These are phyloP conservation scores for Coemansia sp. DNA, from an alignment of 192 early-diverging fungal genomes.

Conservation along the genomic window DNA sequence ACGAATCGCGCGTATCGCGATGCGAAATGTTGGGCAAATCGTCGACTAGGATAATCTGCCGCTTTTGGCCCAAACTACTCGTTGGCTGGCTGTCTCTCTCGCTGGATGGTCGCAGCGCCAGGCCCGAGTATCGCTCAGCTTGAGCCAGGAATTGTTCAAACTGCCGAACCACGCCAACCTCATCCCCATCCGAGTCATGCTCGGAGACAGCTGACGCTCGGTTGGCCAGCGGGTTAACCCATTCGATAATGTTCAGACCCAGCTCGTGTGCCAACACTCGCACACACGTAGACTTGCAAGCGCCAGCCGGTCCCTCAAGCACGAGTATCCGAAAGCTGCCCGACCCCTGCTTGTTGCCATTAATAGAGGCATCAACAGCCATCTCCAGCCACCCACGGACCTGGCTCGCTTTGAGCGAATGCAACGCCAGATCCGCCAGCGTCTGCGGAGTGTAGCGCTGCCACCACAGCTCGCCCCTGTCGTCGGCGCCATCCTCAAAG, in stretches of 20 bases:
- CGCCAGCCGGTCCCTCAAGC: slow-evolving; percentile 63
- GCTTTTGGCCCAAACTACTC: not conserved
- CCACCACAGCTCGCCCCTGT: slow-evolving; percentile 42
- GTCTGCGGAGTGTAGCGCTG: slow-evolving; percentile 34
- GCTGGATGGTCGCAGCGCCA: slow-evolving; percentile 14
- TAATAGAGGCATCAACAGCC: slow-evolving; percentile 21
- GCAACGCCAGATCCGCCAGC: slow-evolving; percentile 52
- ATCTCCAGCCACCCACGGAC: slow-evolving; percentile 59
- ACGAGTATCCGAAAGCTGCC: slow-evolving; percentile 54
- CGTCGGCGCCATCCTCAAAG: not conserved
- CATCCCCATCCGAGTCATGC: slow-evolving; percentile 15
- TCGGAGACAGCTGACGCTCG: slow-evolving; percentile 6
- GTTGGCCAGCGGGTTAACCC: slow-evolving; percentile 55
- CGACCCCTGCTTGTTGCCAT: slow-evolving; percentile 1
- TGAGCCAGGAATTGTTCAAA: slow-evolving; percentile 58
- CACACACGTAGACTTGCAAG: slow-evolving; percentile 63
- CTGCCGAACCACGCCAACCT: slow-evolving; percentile 47
- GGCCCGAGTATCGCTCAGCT: slow-evolving; percentile 52
- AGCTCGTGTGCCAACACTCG: slow-evolving; percentile 57
- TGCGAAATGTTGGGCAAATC: slow-evolving; percentile 60
- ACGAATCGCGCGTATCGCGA: slow-evolving; percentile 52
- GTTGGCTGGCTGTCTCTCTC: not conserved
- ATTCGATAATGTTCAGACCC: slow-evolving; percentile 57
- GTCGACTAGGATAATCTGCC: slow-evolving; percentile 58
- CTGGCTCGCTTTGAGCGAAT: slow-evolving; percentile 51